Evolutionary conservation across 768 basidiomycete species (phyloP), one percentile per base, ranked within the genome.

Genomic region (Phanerodontia chrysosporium): DNA sequence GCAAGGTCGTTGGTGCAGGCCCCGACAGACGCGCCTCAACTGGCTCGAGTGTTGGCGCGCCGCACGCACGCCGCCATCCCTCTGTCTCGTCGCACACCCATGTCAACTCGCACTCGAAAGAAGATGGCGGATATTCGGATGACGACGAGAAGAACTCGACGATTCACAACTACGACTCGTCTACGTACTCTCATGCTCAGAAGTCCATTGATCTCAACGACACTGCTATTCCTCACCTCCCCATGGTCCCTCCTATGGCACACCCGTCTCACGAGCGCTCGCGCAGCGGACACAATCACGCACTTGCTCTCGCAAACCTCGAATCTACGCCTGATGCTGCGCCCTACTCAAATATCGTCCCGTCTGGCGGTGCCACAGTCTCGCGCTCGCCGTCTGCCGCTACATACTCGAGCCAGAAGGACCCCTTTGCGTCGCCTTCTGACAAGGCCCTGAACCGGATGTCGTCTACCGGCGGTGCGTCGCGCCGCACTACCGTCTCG

Each of bases 81-180:
- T 53, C 52, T 10, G 52, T 32, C 10, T 53, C 52, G 5, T 36
- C 32, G 21, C 35, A 53, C 52, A 53, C 52, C 5, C 51, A 53
- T 28, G 49, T 28, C 28, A 14, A 51, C 14, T 8, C 13, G 7
- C 30, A 36, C 29, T 51, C 25, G 3, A 9, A 25, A 24, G 27
- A 49, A 18, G 49, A 58, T 12, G 45, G 13, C 45, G 51, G 32
- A 12, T 45, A 51, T 22, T 30, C 51, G 7, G 58, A 55, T 42
- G 53, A 56, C 45, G 51, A 59, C 16, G 60, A 56, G 24, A 55
- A 57, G 55, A 24, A 18, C 24, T 54, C 58, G 28, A 51, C 58
- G 21, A 9, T 49, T 18, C 51, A 53, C 28, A 9, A 52, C 30
- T 25, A 53, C 39, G 52, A 53, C 36, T 53, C 52, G 13, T 48